phyloP scores from a whole-genome alignment of 306 rosid species.

The Dalbergia oliveri region DNA sequence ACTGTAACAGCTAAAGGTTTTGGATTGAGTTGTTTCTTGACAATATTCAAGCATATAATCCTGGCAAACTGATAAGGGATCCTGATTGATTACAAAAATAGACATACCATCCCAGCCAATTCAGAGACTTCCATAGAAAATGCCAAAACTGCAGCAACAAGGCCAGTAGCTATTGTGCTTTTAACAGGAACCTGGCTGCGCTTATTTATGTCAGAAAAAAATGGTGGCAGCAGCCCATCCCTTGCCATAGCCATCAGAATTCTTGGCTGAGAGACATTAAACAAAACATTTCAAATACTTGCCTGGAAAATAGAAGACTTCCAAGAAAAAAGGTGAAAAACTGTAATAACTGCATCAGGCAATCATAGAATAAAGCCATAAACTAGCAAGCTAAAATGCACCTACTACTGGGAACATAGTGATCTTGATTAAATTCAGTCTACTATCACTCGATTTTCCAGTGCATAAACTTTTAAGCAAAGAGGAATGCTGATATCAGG shows the following conservation, averaged over 20 bases:
- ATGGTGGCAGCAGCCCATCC: constrained; percentile 59
- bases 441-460: neutral
- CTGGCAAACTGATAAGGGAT: constrained; percentile 23
- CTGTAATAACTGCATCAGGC: neutral
- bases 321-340: neutral
- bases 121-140: constrained; percentile 86
- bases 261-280: constrained; percentile 55
- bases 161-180: constrained; percentile 71
- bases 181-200: constrained; percentile 58
- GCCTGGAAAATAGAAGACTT: neutral
- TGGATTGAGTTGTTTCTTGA: neutral
- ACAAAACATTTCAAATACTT: constrained; percentile 4
- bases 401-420: neutral
- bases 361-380: neutral
- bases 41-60: constrained; percentile 8
- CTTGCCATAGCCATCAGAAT: constrained; percentile 65
- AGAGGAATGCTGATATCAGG: neutral
- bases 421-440: neutral
- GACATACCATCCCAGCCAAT: constrained; percentile 92
- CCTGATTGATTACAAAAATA: constrained; percentile 5
- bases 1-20: neutral
- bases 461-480: neutral
- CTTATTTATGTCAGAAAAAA: constrained; percentile 55
- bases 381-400: neutral
- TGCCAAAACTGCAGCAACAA: constrained; percentile 75